These are phyloP conservation scores for Globisporangium iwayamae DNA, from an alignment of 352 stramenopile genomes.

Conservation along the genomic window DNA sequence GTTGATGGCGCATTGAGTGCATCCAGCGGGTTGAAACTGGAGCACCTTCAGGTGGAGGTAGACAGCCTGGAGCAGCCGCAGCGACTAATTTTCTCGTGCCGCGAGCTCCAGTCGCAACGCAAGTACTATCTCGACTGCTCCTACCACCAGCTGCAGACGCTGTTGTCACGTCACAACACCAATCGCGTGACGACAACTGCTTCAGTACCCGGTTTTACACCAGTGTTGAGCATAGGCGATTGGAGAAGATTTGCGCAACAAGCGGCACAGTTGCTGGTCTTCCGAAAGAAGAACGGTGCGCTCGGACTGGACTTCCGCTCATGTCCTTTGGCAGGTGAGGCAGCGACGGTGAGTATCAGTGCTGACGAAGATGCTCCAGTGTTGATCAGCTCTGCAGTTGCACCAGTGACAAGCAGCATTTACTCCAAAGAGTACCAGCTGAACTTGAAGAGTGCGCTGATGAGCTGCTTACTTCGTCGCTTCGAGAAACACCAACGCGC, in stretches of 20 bases:
- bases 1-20: neutral
- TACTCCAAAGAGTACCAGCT: neutral
- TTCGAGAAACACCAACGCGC: slow-evolving; percentile 43
- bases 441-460: slow-evolving; percentile 10
- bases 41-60: slow-evolving; percentile 40
- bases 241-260: slow-evolving; percentile 27
- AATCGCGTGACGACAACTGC: neutral
- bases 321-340: too few species aligned
- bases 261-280: slow-evolving; percentile 23
- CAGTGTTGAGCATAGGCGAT: slow-evolving; percentile 16
- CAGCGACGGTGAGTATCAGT: neutral
- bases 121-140: slow-evolving; percentile 48
- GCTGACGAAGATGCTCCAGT: neutral
- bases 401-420: neutral
- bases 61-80: slow-evolving; percentile 35
- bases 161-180: slow-evolving; percentile 3
- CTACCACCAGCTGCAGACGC: slow-evolving; percentile 26
- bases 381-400: neutral
- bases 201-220: neutral
- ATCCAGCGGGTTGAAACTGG: slow-evolving; percentile 14
- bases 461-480: slow-evolving; percentile 17
- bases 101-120: slow-evolving; percentile 41
- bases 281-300: slow-evolving; percentile 33
- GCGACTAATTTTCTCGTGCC: slow-evolving; percentile 50
- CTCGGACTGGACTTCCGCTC: slow-evolving; percentile 2